phyloP scores from a whole-genome alignment of 345 rosid genomes.

The Rhodomyrtus tomentosa region DNA sequence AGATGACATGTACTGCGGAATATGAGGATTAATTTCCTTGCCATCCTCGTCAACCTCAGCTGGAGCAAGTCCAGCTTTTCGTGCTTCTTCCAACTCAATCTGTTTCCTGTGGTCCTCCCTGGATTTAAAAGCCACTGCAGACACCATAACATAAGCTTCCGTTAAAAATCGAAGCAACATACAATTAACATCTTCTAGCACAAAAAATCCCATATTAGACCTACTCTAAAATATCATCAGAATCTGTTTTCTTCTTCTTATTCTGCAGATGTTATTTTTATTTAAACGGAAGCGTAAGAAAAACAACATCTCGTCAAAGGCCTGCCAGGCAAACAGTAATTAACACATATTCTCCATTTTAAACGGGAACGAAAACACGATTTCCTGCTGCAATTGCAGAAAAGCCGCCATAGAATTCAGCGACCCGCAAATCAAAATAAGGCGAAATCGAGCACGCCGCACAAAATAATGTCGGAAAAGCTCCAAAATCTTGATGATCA shows the following conservation, averaged over 20 bases:
- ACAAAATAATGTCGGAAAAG: neutral
- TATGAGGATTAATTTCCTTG: constrained; percentile 52
- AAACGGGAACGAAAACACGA: neutral
- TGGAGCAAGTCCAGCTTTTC: constrained; percentile 67
- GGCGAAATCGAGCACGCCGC: neutral
- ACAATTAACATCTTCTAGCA: neutral
- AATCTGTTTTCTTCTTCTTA: neutral
- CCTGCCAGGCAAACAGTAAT: neutral
- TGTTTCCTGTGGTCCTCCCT: constrained; percentile 60
- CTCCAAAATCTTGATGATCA: neutral
- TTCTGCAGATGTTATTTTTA: neutral
- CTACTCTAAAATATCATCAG: neutral
- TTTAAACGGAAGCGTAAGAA: neutral
- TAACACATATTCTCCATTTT: neutral
- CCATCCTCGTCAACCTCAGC: constrained; percentile 69
- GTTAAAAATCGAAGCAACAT: neutral
- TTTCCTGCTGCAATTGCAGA: neutral
- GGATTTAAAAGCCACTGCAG: constrained; percentile 54
- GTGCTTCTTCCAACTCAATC: constrained; percentile 59
- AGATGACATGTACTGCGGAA: constrained; percentile 65
- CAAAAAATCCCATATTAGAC: neutral
- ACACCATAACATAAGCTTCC: neutral
- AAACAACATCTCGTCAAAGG: neutral
- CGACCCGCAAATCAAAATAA: neutral
- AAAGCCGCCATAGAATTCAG: neutral